A percentile compares a stretch with the other conserved stretches of the same genome.
These are phyloP conservation scores for Skeletonema grethae DNA, from an alignment of 108 stramenopile genomes.

Conservation along the genomic window DNA sequence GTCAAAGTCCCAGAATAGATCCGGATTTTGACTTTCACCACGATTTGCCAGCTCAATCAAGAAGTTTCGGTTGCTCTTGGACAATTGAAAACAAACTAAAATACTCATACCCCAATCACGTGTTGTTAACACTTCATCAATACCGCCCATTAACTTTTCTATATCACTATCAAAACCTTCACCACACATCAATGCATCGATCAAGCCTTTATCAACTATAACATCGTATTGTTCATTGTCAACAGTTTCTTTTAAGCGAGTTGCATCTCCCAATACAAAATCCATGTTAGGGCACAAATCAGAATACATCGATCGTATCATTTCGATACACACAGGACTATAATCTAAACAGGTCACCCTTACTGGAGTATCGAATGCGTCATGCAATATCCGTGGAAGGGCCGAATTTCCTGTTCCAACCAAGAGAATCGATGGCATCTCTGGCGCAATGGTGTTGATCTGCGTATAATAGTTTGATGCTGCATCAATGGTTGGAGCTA, in stretches of 20 bases:
- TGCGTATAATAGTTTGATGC: background rate
- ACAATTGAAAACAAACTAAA: constrained; percentile 37
- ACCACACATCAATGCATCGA: constrained; percentile 77
- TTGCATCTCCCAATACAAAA: constrained; percentile 77
- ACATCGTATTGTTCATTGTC: constrained; percentile 48
- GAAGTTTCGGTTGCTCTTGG: constrained; percentile 9
- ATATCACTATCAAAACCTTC: constrained; percentile 66
- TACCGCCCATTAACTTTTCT: constrained; percentile 34
- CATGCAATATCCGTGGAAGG: constrained; percentile 57
- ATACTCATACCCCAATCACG: constrained; percentile 44
- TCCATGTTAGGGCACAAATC: constrained; percentile 30
- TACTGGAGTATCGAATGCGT: constrained; percentile 22
- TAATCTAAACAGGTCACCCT: constrained; percentile 64
- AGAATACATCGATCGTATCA: constrained; percentile 43
- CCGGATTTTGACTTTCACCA: background rate
- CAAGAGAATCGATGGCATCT: constrained; percentile 50
- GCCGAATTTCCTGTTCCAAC: constrained; percentile 71
- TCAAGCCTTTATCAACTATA: constrained; percentile 78
- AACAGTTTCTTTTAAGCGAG: constrained; percentile 27
- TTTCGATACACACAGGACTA: constrained; percentile 63
- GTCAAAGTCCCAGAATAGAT: constrained; percentile 34
- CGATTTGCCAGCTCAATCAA: constrained; percentile 16
- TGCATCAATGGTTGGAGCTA: constrained; percentile 34
- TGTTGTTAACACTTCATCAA: constrained; percentile 33
- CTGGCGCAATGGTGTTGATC: background rate